Base-by-base conservation (phyloP, 768 basidiomycete species). In the Clathrus columnatus region DNA sequence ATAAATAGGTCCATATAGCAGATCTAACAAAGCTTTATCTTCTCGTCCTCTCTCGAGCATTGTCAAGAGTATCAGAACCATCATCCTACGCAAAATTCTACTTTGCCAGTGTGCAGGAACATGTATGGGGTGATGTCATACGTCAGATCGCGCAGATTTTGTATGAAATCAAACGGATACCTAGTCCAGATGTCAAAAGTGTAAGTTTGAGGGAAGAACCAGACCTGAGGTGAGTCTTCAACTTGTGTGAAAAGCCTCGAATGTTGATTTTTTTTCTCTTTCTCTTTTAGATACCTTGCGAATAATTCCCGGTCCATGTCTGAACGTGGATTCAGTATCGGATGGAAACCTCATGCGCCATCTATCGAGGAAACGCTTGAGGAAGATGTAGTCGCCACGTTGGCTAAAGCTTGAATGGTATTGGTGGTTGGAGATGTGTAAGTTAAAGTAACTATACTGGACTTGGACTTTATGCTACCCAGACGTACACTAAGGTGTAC, bases 1-100 rank as follows among this genome's bases (percentile, higher is more conserved):
- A 21, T 21, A 41, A 7, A 18, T 23, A 62, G 61, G 65, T 67
- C 5, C 61, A 66, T 48, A 64, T 67, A 28, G 48, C 50, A 11
- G 65, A 67, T 50, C 57, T 66, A 11, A 58, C 51, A 11, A 58
- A 62, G 5, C 61, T 67, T 14, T 67, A 67, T 56, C 28, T 57
- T 50, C 49, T 67, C 18, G 61, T 67, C 1, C 49, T 64, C 14
- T 29, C 61, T 18, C 59, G 51, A 8, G 63, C 65, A 16, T 45
- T 65, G 28, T 58, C 61, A 6, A 61, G 58, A 11, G 55, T 47
- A 2, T 48, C 53, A 41, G 57, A 54, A n/a, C 45, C 53, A 5
- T 50, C 48, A 17, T 50, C 65, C n/a, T 66, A 55, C 46, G 59
- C 50, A 1, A 62, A 61, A 28, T 67, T 66, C 47, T 64, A 59